These are phyloP conservation scores for Lactuca sativa DNA, from an alignment of 129 eudicot genomes.

Conservation along the genomic window DNA sequence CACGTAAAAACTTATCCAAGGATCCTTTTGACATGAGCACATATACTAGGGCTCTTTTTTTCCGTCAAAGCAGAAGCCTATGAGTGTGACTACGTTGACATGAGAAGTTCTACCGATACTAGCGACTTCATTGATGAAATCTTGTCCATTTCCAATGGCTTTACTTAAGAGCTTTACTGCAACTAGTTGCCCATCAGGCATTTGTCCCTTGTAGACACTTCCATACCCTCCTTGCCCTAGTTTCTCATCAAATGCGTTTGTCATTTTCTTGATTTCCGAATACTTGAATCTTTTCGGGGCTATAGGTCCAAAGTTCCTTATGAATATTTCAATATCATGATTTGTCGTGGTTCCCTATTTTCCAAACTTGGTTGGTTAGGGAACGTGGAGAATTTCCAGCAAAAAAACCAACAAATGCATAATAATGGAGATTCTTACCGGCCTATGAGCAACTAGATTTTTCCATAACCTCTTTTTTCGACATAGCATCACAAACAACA, in stretches of 20 bases:
- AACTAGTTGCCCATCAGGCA: constrained; percentile 24
- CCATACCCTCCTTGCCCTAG: constrained; percentile 48
- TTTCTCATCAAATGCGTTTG: constrained; percentile 28
- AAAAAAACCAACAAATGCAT: too few species aligned
- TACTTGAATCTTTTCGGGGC: constrained; percentile 28
- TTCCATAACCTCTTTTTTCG: too few species aligned
- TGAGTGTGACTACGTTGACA: constrained; percentile 29
- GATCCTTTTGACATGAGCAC: constrained; percentile 38
- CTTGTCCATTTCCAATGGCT: constrained; percentile 23
- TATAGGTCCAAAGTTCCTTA: constrained; percentile 19
- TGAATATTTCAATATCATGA: constrained; percentile 30
- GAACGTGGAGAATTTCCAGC: too few species aligned
- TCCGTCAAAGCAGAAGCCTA: constrained; percentile 35
- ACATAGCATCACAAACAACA: too few species aligned
- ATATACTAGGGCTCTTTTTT: constrained; percentile 33
- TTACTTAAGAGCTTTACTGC: constrained; percentile 25
- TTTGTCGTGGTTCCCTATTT: too few species aligned
- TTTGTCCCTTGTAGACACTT: constrained; percentile 36
- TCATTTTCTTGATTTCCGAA: constrained; percentile 33
- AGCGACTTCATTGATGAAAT: constrained; percentile 5
- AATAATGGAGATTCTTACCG: too few species aligned
- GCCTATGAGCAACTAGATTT: too few species aligned
- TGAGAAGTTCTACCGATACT: constrained; percentile 38
- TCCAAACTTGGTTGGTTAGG: too few species aligned
- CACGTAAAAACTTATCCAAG: constrained; percentile 7